Percentiles rank a stretch among this genome's conserved stretches.
Conservation (phyloP, 2,329 filamentous ascomycete species). For the Alternaria metachromatica region DNA sequence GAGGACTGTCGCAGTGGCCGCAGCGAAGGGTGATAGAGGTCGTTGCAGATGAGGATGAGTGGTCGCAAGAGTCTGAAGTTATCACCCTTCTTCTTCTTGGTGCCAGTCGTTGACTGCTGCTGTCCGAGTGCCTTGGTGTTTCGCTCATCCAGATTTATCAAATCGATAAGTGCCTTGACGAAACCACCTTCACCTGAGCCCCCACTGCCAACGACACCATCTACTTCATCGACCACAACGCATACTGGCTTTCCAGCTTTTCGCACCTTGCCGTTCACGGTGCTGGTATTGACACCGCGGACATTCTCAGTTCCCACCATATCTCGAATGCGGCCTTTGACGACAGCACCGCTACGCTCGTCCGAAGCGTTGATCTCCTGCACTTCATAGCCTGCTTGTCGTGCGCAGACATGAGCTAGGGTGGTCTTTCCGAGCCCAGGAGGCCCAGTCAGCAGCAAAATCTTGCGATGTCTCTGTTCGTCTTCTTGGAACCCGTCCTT, state of each 20-base stretch:
- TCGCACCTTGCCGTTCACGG: slow-evolving; percentile 61
- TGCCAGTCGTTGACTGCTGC: slow-evolving; percentile 40
- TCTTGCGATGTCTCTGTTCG: slow-evolving; percentile 82
- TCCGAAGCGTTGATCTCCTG: slow-evolving; percentile 98
- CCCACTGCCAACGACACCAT: slow-evolving; percentile 81
- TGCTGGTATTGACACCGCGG: slow-evolving; percentile 68
- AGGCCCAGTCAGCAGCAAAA: slow-evolving; percentile 87
- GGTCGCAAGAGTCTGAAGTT: slow-evolving; percentile 87
- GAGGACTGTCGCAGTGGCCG: slow-evolving; percentile 82
- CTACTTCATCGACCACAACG: slow-evolving; percentile 94
- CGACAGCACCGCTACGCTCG: slow-evolving; percentile 86
- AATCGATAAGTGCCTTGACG: slow-evolving; percentile 90
- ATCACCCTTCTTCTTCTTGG: slow-evolving; percentile 76
- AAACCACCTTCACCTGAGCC: slow-evolving; percentile 85
- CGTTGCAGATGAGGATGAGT: slow-evolving; percentile 94
- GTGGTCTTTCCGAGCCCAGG: slow-evolving; percentile 97
- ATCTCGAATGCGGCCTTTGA: slow-evolving; percentile 88
- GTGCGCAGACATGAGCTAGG: slow-evolving; percentile 92
- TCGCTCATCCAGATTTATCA: slow-evolving; percentile 84
- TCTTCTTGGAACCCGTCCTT: slow-evolving; percentile 62
- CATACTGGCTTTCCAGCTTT: slow-evolving; percentile 87
- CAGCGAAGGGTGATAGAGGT: slow-evolving; percentile 90
- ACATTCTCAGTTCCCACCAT: slow-evolving; percentile 95
- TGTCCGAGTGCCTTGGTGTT: slow-evolving; percentile 62
- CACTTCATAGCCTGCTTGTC: slow-evolving; percentile 93